A percentile compares a stretch with the other conserved stretches of the same genome.
phyloP scores from a whole-genome alignment of 1,284 basidiomycete genomes.

The Cryptococcus sp. region DNA sequence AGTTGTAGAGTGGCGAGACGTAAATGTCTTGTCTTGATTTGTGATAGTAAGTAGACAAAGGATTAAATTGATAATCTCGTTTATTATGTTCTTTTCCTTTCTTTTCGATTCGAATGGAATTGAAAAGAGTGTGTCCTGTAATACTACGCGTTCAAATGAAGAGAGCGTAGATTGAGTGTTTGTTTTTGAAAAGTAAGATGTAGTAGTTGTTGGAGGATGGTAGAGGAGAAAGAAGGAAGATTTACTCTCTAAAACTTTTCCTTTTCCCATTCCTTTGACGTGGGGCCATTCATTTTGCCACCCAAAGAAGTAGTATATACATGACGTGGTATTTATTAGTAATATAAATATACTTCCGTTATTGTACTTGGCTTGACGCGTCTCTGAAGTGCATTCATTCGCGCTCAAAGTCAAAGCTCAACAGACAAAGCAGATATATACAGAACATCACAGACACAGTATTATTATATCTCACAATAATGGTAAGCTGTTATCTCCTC shows the following conservation, averaged over 20 bases:
- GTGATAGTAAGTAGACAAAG: background rate
- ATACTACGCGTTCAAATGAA: background rate
- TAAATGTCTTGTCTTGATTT: background rate
- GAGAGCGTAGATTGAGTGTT: slow-evolving; percentile 4
- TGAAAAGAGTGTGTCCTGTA: slow-evolving; percentile 14
- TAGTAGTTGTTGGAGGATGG: no score
- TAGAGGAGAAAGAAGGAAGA: no score
- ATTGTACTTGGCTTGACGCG: no score
- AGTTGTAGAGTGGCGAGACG: background rate
- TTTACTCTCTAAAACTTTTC: background rate
- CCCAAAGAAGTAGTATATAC: no score
- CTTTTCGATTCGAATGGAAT: slow-evolving; percentile 9
- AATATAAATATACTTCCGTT: no score
- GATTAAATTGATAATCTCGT: background rate
- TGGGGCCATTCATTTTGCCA: no score
- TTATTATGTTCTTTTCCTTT: slow-evolving; percentile 1
- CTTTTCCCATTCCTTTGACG: background rate
- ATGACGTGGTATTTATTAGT: no score
- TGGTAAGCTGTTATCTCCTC: slow-evolving; percentile 9
- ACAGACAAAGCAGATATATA: background rate
- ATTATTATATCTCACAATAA: slow-evolving; percentile 1
- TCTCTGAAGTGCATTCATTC: background rate
- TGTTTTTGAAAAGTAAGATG: background rate
- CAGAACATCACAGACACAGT: background rate
- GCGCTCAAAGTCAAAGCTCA: background rate